These are phyloP conservation scores for Tuctoria greenei DNA, from an alignment of 176 grass and related monocot species.

Conservation along the genomic window DNA sequence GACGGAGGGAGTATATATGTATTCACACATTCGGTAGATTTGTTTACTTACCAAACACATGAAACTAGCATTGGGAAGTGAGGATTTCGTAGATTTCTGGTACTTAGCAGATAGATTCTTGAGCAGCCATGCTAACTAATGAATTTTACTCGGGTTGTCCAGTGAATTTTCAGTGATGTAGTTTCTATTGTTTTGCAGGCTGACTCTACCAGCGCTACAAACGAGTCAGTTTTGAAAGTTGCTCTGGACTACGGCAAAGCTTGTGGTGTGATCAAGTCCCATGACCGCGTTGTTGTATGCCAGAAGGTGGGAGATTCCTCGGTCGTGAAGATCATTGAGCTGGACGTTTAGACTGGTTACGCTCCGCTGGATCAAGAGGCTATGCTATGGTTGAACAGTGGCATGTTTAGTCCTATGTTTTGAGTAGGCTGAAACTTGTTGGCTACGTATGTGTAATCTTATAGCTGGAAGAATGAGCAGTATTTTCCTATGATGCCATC, in stretches of 20 bases:
- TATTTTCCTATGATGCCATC: conserved; percentile 22
- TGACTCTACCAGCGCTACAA: conserved; percentile 70
- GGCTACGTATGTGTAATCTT: conserved; percentile 36
- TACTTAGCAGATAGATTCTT: no score
- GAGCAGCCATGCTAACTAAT: neutral
- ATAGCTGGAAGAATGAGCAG: conserved; percentile 24
- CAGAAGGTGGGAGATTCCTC: conserved; percentile 96
- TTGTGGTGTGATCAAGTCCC: conserved; percentile 83
- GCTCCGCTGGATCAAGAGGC: no score
- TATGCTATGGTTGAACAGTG: conserved; percentile 4
- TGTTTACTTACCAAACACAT: conserved; percentile 1
- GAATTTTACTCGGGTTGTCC: neutral
- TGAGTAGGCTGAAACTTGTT: conserved; percentile 24
- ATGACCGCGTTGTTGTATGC: conserved; percentile 95
- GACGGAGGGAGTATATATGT: no score
- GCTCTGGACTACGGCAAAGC: conserved; percentile 89
- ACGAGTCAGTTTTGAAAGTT: conserved; percentile 96
- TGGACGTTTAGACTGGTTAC: conserved; percentile 95
- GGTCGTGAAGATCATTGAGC: conserved; percentile 95
- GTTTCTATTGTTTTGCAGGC: conserved; percentile 47
- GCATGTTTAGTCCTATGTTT: conserved; percentile 33
- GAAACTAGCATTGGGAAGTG: neutral
- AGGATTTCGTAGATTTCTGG: neutral
- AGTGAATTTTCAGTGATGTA: neutral
- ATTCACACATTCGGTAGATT: neutral